These are phyloP conservation scores for Amauroascus verrucosus DNA, from an alignment of 2,329 filamentous ascomycete species.

Conservation along the genomic window DNA sequence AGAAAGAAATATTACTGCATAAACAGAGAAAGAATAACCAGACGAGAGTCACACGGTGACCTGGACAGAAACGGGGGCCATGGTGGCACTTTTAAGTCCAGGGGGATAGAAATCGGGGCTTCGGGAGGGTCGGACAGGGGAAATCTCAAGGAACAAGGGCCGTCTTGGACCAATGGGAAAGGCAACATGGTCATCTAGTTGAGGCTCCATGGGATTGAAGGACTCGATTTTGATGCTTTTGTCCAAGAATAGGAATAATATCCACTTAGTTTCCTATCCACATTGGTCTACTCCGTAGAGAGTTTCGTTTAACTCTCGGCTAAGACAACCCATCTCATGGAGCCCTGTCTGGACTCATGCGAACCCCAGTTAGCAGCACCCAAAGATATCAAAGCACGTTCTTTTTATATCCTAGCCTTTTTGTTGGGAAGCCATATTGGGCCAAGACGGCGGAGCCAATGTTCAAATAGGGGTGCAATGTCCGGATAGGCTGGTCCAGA, in stretches of 20 bases:
- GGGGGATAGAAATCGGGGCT: not conserved
- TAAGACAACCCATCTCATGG: not conserved
- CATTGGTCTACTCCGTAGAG: too few species aligned
- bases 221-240: not conserved
- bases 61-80: too few species aligned
- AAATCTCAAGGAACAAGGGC: not conserved
- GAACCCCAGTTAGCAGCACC: not conserved
- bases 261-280: too few species aligned
- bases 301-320: not conserved
- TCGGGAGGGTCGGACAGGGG: not conserved
- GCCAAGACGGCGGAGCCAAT: not conserved
- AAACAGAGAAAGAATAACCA: conserved; percentile 9
- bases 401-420: not conserved
- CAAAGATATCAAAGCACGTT: not conserved
- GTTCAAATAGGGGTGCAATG: too few species aligned
- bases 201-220: not conserved
- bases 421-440: too few species aligned
- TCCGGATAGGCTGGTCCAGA: too few species aligned
- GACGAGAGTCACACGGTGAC: not conserved
- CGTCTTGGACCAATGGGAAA: not conserved
- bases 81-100: not conserved
- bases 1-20: conserved; percentile 8
- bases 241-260: not conserved
- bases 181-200: not conserved
- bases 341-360: not conserved